Evolutionary conservation across 345 rosid genomes (phyloP).

Genomic region (Populus euphratica): DNA sequence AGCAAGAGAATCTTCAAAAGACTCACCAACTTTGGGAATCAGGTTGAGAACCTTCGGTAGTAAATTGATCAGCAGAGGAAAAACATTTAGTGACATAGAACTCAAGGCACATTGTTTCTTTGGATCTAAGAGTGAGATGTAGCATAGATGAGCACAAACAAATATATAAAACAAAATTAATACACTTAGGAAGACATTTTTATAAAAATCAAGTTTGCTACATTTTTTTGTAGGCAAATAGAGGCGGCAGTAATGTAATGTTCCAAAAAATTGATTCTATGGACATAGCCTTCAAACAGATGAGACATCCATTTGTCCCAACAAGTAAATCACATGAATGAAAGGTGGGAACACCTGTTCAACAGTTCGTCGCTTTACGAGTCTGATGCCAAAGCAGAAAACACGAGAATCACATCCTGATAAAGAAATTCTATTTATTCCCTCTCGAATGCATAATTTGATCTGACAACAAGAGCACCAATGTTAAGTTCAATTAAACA

Average conservation of each 20-base stretch:
- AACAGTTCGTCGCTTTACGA: constrained; percentile 24
- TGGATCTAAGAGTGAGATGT: background rate
- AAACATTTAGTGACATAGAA: background rate
- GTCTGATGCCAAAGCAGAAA: constrained; percentile 33
- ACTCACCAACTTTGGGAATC: constrained; percentile 38
- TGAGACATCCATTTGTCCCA: background rate
- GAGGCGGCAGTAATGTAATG: background rate
- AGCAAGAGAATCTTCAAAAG: constrained; percentile 31
- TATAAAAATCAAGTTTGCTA: background rate
- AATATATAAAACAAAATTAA: background rate
- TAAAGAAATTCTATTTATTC: constrained; percentile 27
- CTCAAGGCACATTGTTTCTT: background rate
- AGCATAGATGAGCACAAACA: background rate
- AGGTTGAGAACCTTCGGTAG: constrained; percentile 23
- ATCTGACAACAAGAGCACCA: constrained; percentile 12
- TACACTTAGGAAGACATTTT: background rate
- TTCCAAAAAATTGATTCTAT: background rate
- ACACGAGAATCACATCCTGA: constrained; percentile 22
- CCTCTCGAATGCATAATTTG: constrained; percentile 12
- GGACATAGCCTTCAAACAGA: background rate
- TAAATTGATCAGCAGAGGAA: background rate
- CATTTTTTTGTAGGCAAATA: background rate
- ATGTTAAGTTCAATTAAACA: background rate
- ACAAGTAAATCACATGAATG: background rate
- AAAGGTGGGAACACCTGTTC: constrained; percentile 15